Base-by-base conservation (phyloP, 1,284 basidiomycete genomes). In the Puccinia brachypodii region DNA sequence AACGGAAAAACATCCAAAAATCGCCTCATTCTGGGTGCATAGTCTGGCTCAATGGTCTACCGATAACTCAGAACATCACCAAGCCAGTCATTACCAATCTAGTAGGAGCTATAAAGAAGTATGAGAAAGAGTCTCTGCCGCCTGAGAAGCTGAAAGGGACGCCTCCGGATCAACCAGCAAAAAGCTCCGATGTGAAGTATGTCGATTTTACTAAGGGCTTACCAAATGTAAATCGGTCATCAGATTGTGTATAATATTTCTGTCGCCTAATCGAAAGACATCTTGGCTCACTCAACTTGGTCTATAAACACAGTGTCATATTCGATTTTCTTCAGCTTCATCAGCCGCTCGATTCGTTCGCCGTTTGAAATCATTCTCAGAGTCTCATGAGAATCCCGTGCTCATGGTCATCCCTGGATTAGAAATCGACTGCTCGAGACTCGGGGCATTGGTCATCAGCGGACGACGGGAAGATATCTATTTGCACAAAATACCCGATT, bases 11-110 rank as follows among this genome's bases (percentile, higher is more conserved):
- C 53, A 25, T 25, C 14, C 19, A 3, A 28, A 64, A 64, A 64
- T 36, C 62, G 25, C 28, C 19, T 36, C 62, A 64, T 64, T 14
- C 31, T 64, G 62, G 62, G 22, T 64, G 62, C 22, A 36, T 64
- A 64, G 62, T 64, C 16, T 64, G 62, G 62, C 36, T 64, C 33
- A 40, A 64, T 64, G 62, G 62, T 11, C 62, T 64, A 33, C 62
- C 62, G 31, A 64, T 36, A 13, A 40, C 13, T 64, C 62, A 64
- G 19, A 38, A 64, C 4, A 40, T 64, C 62, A 64, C 62, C 62
- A 64, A 64, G 36, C 62, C 62, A 40, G 31, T 64, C 9, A 64
- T 64, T 64, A 40, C 4, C 7, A 36, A 22, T 7, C 62, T 64
- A 22, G 62, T 64, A 6, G 28, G 6, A 16, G 31, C 36, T 40